A percentile compares a stretch with the other conserved stretches of the same genome.
Evolutionary conservation across 2,329 filamentous ascomycete species (phyloP).

Genomic region (Trichoderma sp.): DNA sequence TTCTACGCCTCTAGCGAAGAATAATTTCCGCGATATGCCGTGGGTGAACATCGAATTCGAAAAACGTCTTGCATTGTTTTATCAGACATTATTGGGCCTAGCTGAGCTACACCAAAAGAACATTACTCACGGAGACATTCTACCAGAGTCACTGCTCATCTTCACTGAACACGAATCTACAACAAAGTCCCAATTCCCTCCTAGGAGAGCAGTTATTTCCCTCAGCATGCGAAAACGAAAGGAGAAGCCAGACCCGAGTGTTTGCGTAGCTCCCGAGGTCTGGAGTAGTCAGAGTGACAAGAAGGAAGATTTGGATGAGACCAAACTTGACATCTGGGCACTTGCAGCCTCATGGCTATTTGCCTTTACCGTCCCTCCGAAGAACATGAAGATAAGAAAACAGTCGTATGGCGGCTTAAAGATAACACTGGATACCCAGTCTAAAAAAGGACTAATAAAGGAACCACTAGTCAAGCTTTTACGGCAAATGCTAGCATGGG

Average conservation of each 20-base stretch:
- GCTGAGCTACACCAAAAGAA: neutral
- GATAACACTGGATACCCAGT: neutral
- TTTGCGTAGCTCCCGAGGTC: neutral
- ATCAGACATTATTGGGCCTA: neutral
- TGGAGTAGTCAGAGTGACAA: neutral
- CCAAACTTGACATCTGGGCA: neutral
- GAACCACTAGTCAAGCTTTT: neutral
- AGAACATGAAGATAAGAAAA: neutral
- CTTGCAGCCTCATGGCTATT: neutral
- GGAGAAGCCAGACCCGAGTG: neutral
- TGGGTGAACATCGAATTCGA: neutral
- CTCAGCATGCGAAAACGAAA: neutral
- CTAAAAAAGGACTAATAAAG: neutral
- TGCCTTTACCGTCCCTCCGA: neutral
- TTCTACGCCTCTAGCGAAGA: neutral
- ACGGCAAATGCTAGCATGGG: neutral
- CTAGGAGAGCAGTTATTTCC: neutral
- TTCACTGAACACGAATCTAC: neutral
- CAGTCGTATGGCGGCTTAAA: neutral
- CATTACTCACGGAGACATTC: neutral
- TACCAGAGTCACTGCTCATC: neutral
- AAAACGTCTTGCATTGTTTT: neutral
- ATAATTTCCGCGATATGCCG: neutral
- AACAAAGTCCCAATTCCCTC: neutral
- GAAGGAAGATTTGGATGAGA: neutral